Evolutionary conservation across 2,329 filamentous ascomycete species (phyloP).

Genomic region (Aspergillus hiratsukae): DNA sequence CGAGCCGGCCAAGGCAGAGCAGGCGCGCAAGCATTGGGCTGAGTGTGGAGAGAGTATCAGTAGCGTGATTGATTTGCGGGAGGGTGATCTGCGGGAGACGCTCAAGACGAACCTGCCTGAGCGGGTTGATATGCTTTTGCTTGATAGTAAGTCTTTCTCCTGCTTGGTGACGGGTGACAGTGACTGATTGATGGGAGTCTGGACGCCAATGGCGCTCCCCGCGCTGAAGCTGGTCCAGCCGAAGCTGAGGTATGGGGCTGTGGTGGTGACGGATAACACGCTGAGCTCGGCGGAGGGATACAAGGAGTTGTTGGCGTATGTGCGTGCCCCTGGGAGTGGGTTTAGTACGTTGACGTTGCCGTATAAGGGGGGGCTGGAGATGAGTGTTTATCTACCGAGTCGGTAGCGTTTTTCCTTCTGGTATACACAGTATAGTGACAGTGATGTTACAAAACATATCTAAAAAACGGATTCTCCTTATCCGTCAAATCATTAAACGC

Average conservation of each 20-base stretch:
- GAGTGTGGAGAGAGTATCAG: conserved; percentile 48
- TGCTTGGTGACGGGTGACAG: neutral
- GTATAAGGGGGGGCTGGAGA: conserved; percentile 46
- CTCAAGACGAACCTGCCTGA: conserved; percentile 44
- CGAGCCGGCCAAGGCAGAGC: conserved; percentile 50
- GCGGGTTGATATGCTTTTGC: conserved; percentile 53
- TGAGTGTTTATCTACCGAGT: conserved; percentile 34
- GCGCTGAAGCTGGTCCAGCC: conserved; percentile 48
- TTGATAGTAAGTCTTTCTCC: conserved; percentile 54
- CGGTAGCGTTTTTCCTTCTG: too few species aligned
- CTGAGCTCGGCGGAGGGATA: conserved; percentile 39
- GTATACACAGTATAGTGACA: too few species aligned
- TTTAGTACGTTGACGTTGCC: conserved; percentile 50
- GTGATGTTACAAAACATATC: conserved; percentile 48
- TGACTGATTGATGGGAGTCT: conserved; percentile 40
- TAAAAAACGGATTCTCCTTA: conserved; percentile 63
- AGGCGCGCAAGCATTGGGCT: conserved; percentile 53
- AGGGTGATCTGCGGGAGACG: conserved; percentile 56
- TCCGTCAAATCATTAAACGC: conserved; percentile 67
- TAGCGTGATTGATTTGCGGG: conserved; percentile 52
- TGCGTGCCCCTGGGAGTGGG: conserved; percentile 44
- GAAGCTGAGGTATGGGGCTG: conserved; percentile 43
- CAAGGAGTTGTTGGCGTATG: conserved; percentile 44
- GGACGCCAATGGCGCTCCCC: conserved; percentile 52
- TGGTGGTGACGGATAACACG: conserved; percentile 50